A percentile compares a stretch with the other conserved stretches of the same genome.
These are phyloP conservation scores for Puccinia brachypodii DNA, from an alignment of 1,284 basidiomycete species.

Conservation along the genomic window DNA sequence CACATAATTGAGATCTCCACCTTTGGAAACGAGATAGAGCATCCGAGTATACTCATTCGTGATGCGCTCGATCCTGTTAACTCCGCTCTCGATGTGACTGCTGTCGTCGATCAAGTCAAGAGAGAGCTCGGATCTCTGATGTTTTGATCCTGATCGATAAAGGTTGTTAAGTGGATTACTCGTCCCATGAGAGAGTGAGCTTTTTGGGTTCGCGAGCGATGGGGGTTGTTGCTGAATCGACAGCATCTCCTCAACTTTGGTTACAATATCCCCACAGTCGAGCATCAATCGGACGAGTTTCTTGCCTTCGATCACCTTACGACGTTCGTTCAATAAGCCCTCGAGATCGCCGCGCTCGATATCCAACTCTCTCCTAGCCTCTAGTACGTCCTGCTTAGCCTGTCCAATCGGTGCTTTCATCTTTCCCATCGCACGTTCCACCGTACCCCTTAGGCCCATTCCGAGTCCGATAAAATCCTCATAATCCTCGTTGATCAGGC, in stretches of 20 bases:
- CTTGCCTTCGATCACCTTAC: constrained; percentile 39
- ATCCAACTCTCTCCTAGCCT: constrained; percentile 9
- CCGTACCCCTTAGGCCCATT: constrained; percentile 74
- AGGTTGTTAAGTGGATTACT: background rate
- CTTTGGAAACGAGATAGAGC: constrained; percentile 45
- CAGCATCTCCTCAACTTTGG: constrained; percentile 42
- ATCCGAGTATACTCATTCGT: constrained; percentile 36
- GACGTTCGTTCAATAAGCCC: constrained; percentile 29
- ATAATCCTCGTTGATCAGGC: constrained; percentile 95
- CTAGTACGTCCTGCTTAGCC: background rate
- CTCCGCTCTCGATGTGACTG: constrained; percentile 12
- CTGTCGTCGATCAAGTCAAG: constrained; percentile 18
- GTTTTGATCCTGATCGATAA: constrained; percentile 4
- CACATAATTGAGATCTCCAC: constrained; percentile 17
- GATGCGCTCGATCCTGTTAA: constrained; percentile 35
- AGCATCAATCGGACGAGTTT: constrained; percentile 42
- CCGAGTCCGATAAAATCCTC: constrained; percentile 95
- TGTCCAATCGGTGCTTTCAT: constrained; percentile 39
- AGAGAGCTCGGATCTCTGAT: background rate
- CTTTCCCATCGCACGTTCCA: constrained; percentile 35
- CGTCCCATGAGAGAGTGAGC: background rate
- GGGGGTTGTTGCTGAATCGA: constrained; percentile 15
- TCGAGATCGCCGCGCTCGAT: constrained; percentile 16
- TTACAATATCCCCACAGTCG: constrained; percentile 37
- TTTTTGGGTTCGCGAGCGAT: background rate